Base-by-base conservation (phyloP, 768 basidiomycete genomes). In the Fomitopsis serialis region DNA sequence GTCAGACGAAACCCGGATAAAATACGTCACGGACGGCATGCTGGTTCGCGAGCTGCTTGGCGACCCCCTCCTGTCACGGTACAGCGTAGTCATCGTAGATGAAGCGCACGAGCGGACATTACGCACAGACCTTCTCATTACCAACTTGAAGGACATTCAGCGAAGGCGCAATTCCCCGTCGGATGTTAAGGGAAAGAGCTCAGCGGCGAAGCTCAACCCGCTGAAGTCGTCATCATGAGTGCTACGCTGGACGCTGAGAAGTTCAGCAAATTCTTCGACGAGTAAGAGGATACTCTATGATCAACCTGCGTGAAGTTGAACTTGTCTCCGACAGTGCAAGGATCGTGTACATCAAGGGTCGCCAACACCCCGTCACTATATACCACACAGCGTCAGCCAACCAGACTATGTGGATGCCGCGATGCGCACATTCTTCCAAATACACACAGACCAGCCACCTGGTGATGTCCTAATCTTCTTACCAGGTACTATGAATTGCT, bases 1-100 rank as follows among this genome's bases (percentile, higher is more conserved):
- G 12, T 76, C 82, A 10, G 64, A 78, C 0, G 73, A 81, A 2
- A 99, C 97, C 3, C 80, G 85, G 45, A 89, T 98, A 70, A 98
- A 98, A 71, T 99, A 93, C 65, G 78, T 97, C 70, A 98, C 95
- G 52, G 97, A 99, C 62, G 97, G 97, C 57, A 98, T 98, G 90
- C 85, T 98, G 59, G 87, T 95, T 42, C 82, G 94, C 42, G 97
- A 99, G 75, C 80, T 95, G 47, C 77, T 95, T 56, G 81, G 80
- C 42, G 92, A 95, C 65, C 75, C 82, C 15, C 66, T 87, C 29
- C 75, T 98, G 44, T 83, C 82, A 50, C 78, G 77, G 54, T 99
- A 98, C 70, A 88, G 89, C 63, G 82, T 94, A 27, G 77, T 99
- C 49, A 77, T 98, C 53, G 85, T 99, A 42, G 97, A 99, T 61